A percentile compares a stretch with the other conserved stretches of the same genome.
phyloP scores from a whole-genome alignment of 768 basidiomycete genomes.

The Phylloporus sp. region DNA sequence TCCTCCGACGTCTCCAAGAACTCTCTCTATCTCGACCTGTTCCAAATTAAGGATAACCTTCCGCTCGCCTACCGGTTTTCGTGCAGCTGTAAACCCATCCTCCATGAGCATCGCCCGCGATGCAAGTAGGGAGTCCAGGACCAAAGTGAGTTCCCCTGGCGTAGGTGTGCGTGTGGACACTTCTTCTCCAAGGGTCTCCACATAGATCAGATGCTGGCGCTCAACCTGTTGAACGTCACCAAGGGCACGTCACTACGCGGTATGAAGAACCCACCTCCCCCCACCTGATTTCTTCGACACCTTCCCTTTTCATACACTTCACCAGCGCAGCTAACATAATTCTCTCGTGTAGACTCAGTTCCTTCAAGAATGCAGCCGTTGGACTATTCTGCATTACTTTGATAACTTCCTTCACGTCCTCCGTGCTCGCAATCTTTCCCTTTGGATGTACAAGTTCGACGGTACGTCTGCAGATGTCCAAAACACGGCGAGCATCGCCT shows the following conservation, averaged over 20 bases:
- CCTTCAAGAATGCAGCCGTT: constrained; percentile 74
- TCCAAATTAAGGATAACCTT: constrained; percentile 81
- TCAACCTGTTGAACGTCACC: constrained; percentile 45
- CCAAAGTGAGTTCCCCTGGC: constrained; percentile 54
- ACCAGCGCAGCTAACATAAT: constrained; percentile 82
- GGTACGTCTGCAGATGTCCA: constrained; percentile 91
- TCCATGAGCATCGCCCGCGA: constrained; percentile 75
- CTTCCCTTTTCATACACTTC: constrained; percentile 76
- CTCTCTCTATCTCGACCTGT: constrained; percentile 77
- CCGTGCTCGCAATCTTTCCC: constrained; percentile 51
- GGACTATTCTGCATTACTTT: constrained; percentile 88
- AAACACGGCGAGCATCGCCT: constrained; percentile 88
- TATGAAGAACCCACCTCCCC: constrained; percentile 49
- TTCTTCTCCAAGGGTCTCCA: constrained; percentile 55
- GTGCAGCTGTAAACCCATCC: constrained; percentile 46
- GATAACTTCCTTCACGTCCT: constrained; percentile 75
- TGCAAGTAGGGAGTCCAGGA: constrained; percentile 72
- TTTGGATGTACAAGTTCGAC: constrained; percentile 68
- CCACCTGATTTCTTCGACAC: constrained; percentile 86
- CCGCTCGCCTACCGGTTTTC: constrained; percentile 61
- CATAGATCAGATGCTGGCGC: constrained; percentile 70
- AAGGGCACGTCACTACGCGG: not conserved
- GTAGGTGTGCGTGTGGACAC: constrained; percentile 58
- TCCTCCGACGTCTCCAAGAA: constrained; percentile 78
- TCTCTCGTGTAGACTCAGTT: constrained; percentile 83